Percentiles rank a stretch among this genome's conserved stretches.
These are phyloP conservation scores for Colletotrichum agaves DNA, from an alignment of 2,329 filamentous ascomycete genomes.

Conservation along the genomic window DNA sequence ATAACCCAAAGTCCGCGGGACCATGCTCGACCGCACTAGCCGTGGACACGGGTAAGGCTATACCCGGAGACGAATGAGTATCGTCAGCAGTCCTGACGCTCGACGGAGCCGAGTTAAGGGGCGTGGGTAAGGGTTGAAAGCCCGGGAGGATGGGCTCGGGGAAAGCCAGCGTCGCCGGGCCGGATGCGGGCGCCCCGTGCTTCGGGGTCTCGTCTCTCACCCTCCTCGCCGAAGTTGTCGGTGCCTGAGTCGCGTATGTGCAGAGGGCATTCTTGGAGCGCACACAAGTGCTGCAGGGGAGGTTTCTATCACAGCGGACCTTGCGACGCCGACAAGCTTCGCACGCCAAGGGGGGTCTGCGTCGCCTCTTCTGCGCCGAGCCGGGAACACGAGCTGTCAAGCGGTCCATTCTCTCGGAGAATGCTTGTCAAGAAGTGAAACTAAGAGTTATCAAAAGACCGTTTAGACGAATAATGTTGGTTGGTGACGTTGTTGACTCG, in stretches of 20 bases:
- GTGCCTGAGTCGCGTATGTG: constrained; percentile 57
- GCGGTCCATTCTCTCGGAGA: background rate
- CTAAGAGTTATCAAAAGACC: background rate
- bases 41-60: background rate
- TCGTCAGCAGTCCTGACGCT: background rate
- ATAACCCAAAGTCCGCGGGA: constrained; percentile 11
- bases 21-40: constrained; percentile 7
- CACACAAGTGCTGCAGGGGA: constrained; percentile 69
- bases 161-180: background rate
- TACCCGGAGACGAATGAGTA: background rate
- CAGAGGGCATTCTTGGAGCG: constrained; percentile 65
- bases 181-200: background rate
- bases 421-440: background rate
- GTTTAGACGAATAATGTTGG: background rate
- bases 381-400: background rate
- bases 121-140: constrained; percentile 18
- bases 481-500: constrained; percentile 9
- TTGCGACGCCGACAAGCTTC: constrained; percentile 69
- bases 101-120: constrained; percentile 1
- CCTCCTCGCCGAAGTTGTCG: constrained; percentile 32
- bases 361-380: constrained; percentile 49
- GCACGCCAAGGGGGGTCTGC: constrained; percentile 60
- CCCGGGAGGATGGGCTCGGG: constrained; percentile 15
- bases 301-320: constrained; percentile 68
- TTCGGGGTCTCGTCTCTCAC: background rate